phyloP scores from a whole-genome alignment of 306 rosid genomes.

The Arachis hypogaea region DNA sequence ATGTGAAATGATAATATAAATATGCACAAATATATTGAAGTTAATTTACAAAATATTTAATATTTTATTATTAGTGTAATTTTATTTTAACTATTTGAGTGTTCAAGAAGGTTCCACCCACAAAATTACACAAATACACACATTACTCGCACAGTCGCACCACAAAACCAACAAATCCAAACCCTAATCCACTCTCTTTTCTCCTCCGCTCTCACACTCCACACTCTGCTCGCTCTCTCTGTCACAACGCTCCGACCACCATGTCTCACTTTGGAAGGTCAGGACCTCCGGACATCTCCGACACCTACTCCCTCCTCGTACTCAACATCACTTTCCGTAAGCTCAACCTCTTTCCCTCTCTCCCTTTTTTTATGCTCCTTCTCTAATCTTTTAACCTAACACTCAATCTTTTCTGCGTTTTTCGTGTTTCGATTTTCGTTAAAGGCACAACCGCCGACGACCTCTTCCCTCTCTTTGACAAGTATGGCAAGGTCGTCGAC shows the following conservation, averaged over 20 bases:
- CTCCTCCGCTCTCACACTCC: neutral
- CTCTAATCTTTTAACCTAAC: slow-evolving; percentile 2
- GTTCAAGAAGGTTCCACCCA: neutral
- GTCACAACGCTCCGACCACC: neutral
- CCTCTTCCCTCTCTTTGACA: slow-evolving; percentile 82
- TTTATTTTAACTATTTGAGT: no score
- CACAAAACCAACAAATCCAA: neutral
- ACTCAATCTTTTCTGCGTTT: neutral
- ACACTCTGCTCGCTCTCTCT: neutral
- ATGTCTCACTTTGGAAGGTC: slow-evolving; percentile 95
- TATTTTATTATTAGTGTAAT: no score
- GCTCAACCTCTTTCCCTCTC: slow-evolving; percentile 15
- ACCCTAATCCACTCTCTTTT: neutral
- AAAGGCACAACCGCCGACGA: slow-evolving; percentile 87
- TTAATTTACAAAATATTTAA: no score
- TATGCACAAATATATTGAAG: no score
- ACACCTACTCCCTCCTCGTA: slow-evolving; percentile 92
- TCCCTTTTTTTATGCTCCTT: neutral
- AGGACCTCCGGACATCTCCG: slow-evolving; percentile 89
- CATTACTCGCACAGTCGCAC: no score
- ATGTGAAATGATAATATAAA: no score
- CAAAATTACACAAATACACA: neutral
- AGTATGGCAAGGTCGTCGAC: slow-evolving; percentile 90
- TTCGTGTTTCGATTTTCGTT: neutral
- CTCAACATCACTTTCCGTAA: slow-evolving; percentile 91